These are phyloP conservation scores for Betula pendula DNA, from an alignment of 306 rosid species.

Conservation along the genomic window DNA sequence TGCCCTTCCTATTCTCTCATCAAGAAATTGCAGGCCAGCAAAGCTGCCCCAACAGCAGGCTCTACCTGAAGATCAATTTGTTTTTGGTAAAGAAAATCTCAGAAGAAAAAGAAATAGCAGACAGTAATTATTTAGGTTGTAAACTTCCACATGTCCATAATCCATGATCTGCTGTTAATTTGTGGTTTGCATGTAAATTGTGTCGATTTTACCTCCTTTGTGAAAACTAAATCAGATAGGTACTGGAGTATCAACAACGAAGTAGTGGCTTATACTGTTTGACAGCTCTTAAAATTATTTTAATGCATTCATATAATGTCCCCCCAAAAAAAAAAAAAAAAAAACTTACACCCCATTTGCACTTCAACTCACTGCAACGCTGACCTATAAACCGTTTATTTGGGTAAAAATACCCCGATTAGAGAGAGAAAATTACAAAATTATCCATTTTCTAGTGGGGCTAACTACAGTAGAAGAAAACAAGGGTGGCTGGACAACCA, in stretches of 20 bases:
- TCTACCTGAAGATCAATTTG: slow-evolving; percentile 56
- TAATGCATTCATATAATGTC: neutral
- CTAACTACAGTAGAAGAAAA: too few species aligned
- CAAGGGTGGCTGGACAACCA: too few species aligned
- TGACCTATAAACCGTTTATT: too few species aligned
- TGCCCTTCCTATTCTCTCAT: slow-evolving; percentile 53
- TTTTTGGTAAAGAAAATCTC: neutral
- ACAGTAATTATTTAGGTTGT: neutral
- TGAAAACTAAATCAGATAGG: neutral
- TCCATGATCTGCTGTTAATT: neutral
- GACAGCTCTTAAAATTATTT: neutral
- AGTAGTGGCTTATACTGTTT: neutral
- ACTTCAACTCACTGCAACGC: too few species aligned
- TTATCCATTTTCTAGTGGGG: too few species aligned
- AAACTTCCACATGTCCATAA: neutral
- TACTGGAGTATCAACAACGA: neutral
- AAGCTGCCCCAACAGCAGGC: slow-evolving; percentile 95
- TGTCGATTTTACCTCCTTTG: neutral
- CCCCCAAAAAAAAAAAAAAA: too few species aligned
- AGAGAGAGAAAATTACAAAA: too few species aligned
- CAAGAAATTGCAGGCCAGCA: slow-evolving; percentile 82
- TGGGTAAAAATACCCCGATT: too few species aligned
- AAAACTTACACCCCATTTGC: too few species aligned
- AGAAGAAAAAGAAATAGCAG: neutral
- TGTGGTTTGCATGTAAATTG: neutral